phyloP scores from a whole-genome alignment of 257 asterid genomes.

The Ehretia macrophylla region DNA sequence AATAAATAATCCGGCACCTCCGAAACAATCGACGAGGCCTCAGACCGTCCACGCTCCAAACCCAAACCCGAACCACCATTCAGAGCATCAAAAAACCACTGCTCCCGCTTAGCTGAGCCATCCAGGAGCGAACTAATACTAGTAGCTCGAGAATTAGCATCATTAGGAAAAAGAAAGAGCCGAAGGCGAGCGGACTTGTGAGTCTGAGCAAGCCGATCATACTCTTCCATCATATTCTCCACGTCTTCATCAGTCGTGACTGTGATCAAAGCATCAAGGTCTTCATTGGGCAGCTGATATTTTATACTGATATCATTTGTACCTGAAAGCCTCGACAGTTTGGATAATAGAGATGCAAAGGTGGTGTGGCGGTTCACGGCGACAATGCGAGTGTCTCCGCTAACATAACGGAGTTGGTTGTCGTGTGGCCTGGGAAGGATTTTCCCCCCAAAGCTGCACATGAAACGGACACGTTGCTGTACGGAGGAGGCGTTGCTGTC shows the following conservation, averaged over 20 bases:
- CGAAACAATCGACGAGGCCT: conserved; percentile 78
- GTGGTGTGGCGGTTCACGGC: conserved; percentile 67
- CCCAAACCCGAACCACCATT: conserved; percentile 53
- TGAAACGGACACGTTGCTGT: conserved; percentile 64
- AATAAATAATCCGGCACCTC: conserved; percentile 87
- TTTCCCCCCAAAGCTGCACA: conserved; percentile 71
- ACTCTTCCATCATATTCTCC: conserved; percentile 94
- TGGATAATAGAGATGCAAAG: conserved; percentile 47
- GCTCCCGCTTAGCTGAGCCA: conserved; percentile 84
- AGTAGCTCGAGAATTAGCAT: conserved; percentile 44
- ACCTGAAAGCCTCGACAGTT: conserved; percentile 65
- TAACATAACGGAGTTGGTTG: conserved; percentile 61
- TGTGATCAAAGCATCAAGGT: conserved; percentile 77
- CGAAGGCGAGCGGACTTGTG: conserved; percentile 69
- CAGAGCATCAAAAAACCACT: conserved; percentile 84
- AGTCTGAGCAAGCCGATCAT: conserved; percentile 59
- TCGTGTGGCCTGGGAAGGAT: conserved; percentile 60
- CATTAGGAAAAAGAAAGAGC: conserved; percentile 56
- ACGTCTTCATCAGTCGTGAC: conserved; percentile 79
- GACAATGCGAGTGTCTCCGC: conserved; percentile 67
- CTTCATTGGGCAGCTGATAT: conserved; percentile 94
- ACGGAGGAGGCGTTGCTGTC: conserved; percentile 11
- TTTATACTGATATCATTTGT: conserved; percentile 55
- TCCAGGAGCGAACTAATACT: conserved; percentile 75
- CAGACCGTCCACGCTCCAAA: conserved; percentile 83